Base-by-base conservation (phyloP, 169 alveolate species). In the Plasmodium fragile region DNA sequence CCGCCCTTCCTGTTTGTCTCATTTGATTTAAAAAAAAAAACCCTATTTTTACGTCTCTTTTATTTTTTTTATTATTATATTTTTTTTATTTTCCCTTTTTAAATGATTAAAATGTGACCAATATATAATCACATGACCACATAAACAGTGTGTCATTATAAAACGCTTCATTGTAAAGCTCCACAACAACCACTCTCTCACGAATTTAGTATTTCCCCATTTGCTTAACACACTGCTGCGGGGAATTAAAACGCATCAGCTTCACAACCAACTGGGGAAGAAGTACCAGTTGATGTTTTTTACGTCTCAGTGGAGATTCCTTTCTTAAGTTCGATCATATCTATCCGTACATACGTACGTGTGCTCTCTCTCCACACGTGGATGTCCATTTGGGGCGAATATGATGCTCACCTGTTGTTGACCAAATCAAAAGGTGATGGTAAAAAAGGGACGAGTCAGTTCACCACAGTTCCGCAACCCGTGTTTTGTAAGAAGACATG, bases 61-160 rank as follows among this genome's bases (percentile, higher is more conserved):
- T 78, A 39, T 78, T 41, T 78, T 8, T 18, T 10, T 43, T 10
- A 16, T 43, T 78, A 39, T 78, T 41, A 43, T 8, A 3, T 16
- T 79, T 79, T 79, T 7, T 45, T 79, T 79, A 7, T 78, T 5
- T 45, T 80, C 49, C 11, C 49, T n/a, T 36, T 75, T 75, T 75
- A 7, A 72, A 72, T 22, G 45, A 72, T 72, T 72, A 36, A 65
- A 22, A 65, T 65, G 41, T 65, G n/a, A 65, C 75, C 36, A 18
- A 0, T 22, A 3, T 65, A 65, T 65, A 22, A 65, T 65, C 39
- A 65, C 36, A 65, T 65, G 41, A 65, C 36, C 36, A 28, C 75
- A 65, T 65, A 28, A 28, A 65, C 34, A 18, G 16, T 65, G 75
- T 6, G 16, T 10, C 75, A 65, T 65, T 25, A 65, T 25, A 65